phyloP scores from a whole-genome alignment of 2,329 filamentous ascomycete genomes.

The Colletotrichum gloeosporioides region DNA sequence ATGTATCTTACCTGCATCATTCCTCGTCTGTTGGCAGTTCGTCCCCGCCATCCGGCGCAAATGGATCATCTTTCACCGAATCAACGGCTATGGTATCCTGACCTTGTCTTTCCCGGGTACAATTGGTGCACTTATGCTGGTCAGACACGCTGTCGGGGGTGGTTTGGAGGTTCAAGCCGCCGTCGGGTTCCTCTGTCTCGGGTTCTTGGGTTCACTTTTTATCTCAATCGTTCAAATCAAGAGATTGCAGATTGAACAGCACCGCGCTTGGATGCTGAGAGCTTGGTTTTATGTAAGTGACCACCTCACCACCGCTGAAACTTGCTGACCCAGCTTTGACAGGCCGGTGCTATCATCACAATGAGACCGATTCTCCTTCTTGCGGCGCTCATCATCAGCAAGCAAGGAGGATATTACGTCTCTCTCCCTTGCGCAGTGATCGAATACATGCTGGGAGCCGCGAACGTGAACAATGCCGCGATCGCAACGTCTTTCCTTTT shows the following conservation, averaged over 20 bases:
- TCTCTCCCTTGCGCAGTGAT: conserved; percentile 53
- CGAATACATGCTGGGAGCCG: conserved; percentile 36
- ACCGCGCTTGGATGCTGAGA: conserved; percentile 67
- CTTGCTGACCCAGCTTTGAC: neutral
- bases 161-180: conserved; percentile 49
- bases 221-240: conserved; percentile 62
- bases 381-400: conserved; percentile 41
- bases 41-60: conserved; percentile 50
- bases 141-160: conserved; percentile 56
- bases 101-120: conserved; percentile 50
- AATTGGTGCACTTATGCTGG: conserved; percentile 56
- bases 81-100: conserved; percentile 61
- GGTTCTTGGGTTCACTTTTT: conserved; percentile 44
- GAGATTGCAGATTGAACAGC: conserved; percentile 63
- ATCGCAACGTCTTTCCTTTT: conserved; percentile 37
- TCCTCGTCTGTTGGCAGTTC: conserved; percentile 52
- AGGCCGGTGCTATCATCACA: conserved; percentile 59
- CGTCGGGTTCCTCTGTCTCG: conserved; percentile 46
- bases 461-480: conserved; percentile 25
- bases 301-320: neutral
- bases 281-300: conserved; percentile 50
- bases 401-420: conserved; percentile 28
- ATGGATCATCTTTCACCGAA: conserved; percentile 57
- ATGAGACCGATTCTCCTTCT: conserved; percentile 53
- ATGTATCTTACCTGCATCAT: conserved; percentile 44